Evolutionary conservation across 441 rosid genomes (phyloP).

Genomic region (Brassica hybrid): DNA sequence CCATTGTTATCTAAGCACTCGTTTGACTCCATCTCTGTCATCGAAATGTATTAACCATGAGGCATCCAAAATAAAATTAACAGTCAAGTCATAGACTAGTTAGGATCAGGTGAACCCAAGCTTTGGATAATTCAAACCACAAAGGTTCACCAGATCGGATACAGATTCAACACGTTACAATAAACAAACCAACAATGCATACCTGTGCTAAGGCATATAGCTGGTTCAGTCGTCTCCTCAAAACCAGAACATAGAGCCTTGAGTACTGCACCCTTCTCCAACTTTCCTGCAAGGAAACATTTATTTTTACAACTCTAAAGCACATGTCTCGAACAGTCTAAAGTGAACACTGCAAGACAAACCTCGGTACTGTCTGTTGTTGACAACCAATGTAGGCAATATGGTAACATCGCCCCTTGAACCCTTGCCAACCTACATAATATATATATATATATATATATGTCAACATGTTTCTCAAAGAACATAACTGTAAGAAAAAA

Average conservation of each 20-base stretch:
- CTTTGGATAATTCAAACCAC: background rate
- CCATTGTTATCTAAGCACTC: constrained; percentile 97
- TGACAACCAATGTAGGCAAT: constrained; percentile 98
- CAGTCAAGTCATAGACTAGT: background rate
- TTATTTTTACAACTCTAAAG: constrained; percentile 5
- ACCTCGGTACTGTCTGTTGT: constrained; percentile 98
- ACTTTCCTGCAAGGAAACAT: constrained; percentile 66
- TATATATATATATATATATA: constrained; percentile 32
- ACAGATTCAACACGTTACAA: no score
- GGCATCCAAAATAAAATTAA: constrained; percentile 4
- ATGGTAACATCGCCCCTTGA: constrained; percentile 99
- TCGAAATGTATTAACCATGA: background rate
- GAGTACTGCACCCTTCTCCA: constrained; percentile 92
- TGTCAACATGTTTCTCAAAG: constrained; percentile 1
- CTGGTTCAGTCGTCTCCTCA: constrained; percentile 96
- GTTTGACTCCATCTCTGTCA: constrained; percentile 92
- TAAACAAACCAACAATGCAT: constrained; percentile 27
- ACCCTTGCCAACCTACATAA: constrained; percentile 90
- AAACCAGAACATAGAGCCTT: constrained; percentile 98
- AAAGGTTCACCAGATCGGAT: background rate
- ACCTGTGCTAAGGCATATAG: constrained; percentile 91
- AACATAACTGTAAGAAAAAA: background rate
- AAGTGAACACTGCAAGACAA: constrained; percentile 21
- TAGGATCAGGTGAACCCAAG: background rate
- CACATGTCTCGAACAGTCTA: background rate